Evolutionary conservation across 768 basidiomycete species (phyloP).

Genomic region (Candolleomyces eurysporus): DNA sequence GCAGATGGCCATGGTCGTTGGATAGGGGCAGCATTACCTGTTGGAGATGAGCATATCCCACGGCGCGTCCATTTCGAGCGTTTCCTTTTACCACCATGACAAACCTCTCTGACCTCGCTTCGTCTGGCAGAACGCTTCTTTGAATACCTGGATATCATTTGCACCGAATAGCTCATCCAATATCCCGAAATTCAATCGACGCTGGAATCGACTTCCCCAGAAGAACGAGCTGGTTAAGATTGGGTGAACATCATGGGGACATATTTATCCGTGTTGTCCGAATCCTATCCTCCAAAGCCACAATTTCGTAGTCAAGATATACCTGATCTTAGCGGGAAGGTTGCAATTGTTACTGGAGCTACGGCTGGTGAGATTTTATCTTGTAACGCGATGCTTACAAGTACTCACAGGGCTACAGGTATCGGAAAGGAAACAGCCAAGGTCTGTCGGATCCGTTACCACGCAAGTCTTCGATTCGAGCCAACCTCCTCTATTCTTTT

Average conservation of each 20-base stretch:
- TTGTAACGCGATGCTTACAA: not conserved
- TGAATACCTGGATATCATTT: no score
- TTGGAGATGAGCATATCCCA: no score
- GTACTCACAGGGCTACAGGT: constrained; percentile 17
- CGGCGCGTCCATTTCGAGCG: no score
- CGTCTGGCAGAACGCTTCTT: no score
- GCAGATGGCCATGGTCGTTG: no score
- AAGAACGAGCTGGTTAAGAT: no score
- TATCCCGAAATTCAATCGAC: no score
- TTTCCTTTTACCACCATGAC: no score
- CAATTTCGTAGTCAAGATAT: constrained; percentile 40
- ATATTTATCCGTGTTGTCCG: constrained; percentile 10
- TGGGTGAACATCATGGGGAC: not conserved
- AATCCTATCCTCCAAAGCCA: constrained; percentile 18
- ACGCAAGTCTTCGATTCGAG: not conserved
- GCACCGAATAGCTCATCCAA: no score
- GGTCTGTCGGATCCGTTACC: constrained; percentile 22
- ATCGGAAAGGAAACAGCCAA: constrained; percentile 62
- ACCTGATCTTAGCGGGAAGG: constrained; percentile 45
- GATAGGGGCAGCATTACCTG: no score
- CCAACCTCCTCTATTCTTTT: not conserved
- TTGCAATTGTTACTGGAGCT: constrained; percentile 32
- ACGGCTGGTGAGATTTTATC: constrained; percentile 19
- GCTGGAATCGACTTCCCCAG: no score
- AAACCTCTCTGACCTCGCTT: no score